Conservation (phyloP, 441 rosid species). For the Populus hybrid region DNA sequence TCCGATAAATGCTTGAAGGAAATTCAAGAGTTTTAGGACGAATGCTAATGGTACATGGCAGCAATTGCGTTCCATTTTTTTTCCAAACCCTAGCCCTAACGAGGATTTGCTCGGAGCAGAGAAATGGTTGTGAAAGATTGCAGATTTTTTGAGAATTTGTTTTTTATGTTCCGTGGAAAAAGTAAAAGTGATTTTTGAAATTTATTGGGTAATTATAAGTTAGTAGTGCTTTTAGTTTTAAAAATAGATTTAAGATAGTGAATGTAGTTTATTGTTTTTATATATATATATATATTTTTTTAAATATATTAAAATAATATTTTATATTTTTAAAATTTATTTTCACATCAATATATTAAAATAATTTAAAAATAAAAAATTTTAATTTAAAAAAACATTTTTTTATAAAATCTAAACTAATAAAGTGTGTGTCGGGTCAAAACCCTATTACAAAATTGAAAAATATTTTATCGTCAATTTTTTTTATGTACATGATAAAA, state of each 20-base stretch:
- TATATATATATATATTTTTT: no score
- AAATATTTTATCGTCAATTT: no score
- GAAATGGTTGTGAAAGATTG: background rate
- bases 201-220: background rate
- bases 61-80: constrained; percentile 51
- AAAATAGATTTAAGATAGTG: no score
- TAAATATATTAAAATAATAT: no score
- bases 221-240: background rate
- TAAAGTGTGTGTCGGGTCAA: accelerated
- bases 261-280: no score
- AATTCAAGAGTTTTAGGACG: constrained; percentile 59
- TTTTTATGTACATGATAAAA: no score
- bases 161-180: background rate
- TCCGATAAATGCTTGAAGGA: constrained; percentile 64
- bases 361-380: no score
- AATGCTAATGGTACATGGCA: constrained; percentile 62
- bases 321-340: no score
- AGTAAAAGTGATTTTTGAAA: background rate
- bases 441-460: no score
- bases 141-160: background rate
- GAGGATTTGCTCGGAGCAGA: background rate
- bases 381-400: no score
- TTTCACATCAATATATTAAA: no score
- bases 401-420: no score
- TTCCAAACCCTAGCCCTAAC: constrained; percentile 6